phyloP scores from a whole-genome alignment of 2,329 filamentous ascomycete species.

The Fusarium nematophilum region DNA sequence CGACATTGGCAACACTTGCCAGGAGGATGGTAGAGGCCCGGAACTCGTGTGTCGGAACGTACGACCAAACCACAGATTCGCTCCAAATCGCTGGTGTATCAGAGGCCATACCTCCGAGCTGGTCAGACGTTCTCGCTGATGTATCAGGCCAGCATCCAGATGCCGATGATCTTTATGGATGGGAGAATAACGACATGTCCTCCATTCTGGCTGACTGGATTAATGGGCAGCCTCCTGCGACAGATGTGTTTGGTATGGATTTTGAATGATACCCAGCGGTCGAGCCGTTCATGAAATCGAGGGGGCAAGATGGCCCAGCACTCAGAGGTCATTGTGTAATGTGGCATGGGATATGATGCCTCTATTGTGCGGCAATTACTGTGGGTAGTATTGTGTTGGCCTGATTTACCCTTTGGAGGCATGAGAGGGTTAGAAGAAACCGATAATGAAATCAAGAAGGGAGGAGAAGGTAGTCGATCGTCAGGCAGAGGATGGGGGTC shows the following conservation, averaged over 20 bases:
- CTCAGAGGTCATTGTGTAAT: too few relatives aligned
- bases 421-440: too few relatives aligned
- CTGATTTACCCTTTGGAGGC: too few relatives aligned
- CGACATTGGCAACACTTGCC: constrained; percentile 25
- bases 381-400: too few relatives aligned
- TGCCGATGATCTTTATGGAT: neutral
- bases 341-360: too few relatives aligned
- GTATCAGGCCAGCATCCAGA: neutral
- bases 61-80: constrained; percentile 26
- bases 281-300: too few relatives aligned
- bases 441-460: too few relatives aligned
- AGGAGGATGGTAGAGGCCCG: constrained; percentile 31
- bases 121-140: constrained; percentile 3
- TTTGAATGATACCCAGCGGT: constrained; percentile 24
- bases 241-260: constrained; percentile 31
- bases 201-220: constrained; percentile 33
- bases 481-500: too few relatives aligned
- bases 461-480: too few relatives aligned
- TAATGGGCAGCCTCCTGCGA: constrained; percentile 26
- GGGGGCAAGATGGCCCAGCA: too few relatives aligned
- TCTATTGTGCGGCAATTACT: too few relatives aligned
- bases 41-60: constrained; percentile 30
- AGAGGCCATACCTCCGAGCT: constrained; percentile 8
- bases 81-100: constrained; percentile 28
- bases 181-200: constrained; percentile 30